Percentiles rank a stretch among this genome's conserved stretches.
phyloP scores from a whole-genome alignment of 164 flowering plant species.

The Stephania cephalantha region DNA sequence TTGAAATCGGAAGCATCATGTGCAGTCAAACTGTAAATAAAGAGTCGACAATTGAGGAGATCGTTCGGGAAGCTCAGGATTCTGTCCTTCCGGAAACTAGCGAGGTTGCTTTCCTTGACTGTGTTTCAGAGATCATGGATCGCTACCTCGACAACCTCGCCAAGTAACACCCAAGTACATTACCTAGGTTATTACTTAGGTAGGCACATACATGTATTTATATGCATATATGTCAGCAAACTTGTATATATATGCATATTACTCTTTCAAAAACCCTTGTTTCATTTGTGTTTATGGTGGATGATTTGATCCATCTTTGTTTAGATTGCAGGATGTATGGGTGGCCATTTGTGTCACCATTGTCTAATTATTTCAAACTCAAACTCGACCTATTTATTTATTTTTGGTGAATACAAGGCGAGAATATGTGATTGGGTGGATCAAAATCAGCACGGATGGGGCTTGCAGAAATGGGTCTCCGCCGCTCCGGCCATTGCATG shows the following conservation, averaged over 20 bases:
- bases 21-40: constrained; percentile 53
- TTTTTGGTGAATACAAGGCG: too few relatives aligned
- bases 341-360: not conserved
- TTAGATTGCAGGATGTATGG: not conserved
- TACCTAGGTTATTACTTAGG: too few relatives aligned
- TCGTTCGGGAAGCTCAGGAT: constrained; percentile 50
- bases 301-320: constrained; percentile 2
- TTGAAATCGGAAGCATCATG: constrained; percentile 63
- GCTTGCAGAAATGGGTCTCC: not conserved
- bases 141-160: constrained; percentile 33
- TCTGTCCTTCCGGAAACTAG: constrained; percentile 47
- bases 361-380: not conserved
- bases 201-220: constrained; percentile 12
- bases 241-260: not conserved
- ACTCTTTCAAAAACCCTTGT: not conserved
- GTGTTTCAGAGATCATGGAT: constrained; percentile 52
- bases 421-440: not conserved
- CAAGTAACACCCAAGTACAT: not conserved
- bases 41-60: constrained; percentile 60
- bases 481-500: too few relatives aligned
- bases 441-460: not conserved
- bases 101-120: constrained; percentile 48
- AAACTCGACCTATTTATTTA: not conserved
- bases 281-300: constrained; percentile 12
- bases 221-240: constrained; percentile 6